Base-by-base conservation (phyloP, 2,329 filamentous ascomycete genomes). In the Neopestalotiopsis sp. region DNA sequence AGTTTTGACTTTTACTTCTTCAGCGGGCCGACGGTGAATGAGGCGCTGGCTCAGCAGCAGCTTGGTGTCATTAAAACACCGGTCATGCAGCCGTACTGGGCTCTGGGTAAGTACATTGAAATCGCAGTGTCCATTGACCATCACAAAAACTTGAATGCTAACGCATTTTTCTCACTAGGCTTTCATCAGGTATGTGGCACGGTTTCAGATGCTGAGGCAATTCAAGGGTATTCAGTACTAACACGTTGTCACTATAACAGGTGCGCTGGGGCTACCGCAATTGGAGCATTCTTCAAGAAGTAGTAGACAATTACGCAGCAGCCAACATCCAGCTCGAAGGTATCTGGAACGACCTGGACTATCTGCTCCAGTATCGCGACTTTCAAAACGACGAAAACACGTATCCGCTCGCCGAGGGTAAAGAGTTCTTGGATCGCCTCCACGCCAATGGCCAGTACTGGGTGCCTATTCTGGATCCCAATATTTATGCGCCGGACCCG, bases 231-330 rank as follows among this genome's bases (percentile, higher is more conserved):
- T 38, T 38, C 2, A 1, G 5, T 4, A 9, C 34, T 38, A 38
- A 38, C 34, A 38, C 34, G 24, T 0, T 95, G 87, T 77, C 94
- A 97, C 72, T 10, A 1, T 1, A 7, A 9, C 93, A 97, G 77
- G 95, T 93, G 74, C 87, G 92, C 69, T 96, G 93, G 90, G 94
- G 93, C 0, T 96, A 96, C 77, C 82, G 85, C 57, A 94, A 93
- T 74, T 94, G 91, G 89, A 87, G 88, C 1, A 84, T 89, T 34
- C 75, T 94, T 3, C 86, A 91, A 71, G 87, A 89, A 65, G 90
- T 93, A 1, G 86, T 93, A 4, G 86, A 88, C 69, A 90, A 89
- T 77, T 93, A 93, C 79, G 87, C 85, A 42, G 83, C 84, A 63
- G 87, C 88, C 56, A 80, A 84, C 14, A 93, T 94, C 68, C 91